A percentile compares a stretch with the other conserved stretches of the same genome.
Conservation (phyloP, 78 protist genomes). For the Isochrysis galbana region DNA sequence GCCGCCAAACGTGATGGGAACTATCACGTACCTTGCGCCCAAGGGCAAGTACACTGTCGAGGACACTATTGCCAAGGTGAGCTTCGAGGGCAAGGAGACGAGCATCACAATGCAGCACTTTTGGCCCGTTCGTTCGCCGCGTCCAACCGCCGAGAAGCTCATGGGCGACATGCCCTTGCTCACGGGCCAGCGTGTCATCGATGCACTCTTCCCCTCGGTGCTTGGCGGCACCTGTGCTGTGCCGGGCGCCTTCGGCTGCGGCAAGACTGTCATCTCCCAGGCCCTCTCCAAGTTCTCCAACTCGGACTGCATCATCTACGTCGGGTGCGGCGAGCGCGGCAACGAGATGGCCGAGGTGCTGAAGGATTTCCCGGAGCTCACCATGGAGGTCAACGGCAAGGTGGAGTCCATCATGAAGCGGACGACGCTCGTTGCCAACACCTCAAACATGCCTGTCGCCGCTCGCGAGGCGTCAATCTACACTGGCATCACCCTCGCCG, state of each 20-base stretch:
- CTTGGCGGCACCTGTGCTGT: conserved; percentile 99
- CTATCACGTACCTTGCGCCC: conserved; percentile 82
- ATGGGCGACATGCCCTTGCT: conserved; percentile 91
- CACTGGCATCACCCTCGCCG: conserved; percentile 98
- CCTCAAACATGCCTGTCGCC: conserved; percentile 99
- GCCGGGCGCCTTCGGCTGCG: conserved; percentile 99
- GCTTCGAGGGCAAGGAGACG: conserved; percentile 62
- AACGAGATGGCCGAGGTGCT: conserved; percentile 99
- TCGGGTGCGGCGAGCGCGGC: conserved; percentile 89
- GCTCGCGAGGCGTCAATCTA: conserved; percentile 99
- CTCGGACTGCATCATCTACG: conserved; percentile 98
- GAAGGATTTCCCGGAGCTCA: conserved; percentile 91
- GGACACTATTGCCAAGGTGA: conserved; percentile 60
- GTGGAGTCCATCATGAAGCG: conserved; percentile 98
- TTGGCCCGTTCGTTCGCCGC: conserved; percentile 99
- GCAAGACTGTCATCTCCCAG: conserved; percentile 99
- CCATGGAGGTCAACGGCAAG: conserved; percentile 58
- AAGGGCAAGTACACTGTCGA: conserved; percentile 89
- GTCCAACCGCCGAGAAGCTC: conserved; percentile 86
- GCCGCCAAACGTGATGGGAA: conserved; percentile 88
- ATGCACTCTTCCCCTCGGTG: conserved; percentile 97
- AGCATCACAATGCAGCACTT: conserved; percentile 82
- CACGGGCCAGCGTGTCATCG: conserved; percentile 91
- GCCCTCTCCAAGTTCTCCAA: conserved; percentile 99
- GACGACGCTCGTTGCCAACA: conserved; percentile 99